Evolutionary conservation across 2,329 filamentous ascomycete species (phyloP).

Genomic region (Trematosphaeria pertusa): DNA sequence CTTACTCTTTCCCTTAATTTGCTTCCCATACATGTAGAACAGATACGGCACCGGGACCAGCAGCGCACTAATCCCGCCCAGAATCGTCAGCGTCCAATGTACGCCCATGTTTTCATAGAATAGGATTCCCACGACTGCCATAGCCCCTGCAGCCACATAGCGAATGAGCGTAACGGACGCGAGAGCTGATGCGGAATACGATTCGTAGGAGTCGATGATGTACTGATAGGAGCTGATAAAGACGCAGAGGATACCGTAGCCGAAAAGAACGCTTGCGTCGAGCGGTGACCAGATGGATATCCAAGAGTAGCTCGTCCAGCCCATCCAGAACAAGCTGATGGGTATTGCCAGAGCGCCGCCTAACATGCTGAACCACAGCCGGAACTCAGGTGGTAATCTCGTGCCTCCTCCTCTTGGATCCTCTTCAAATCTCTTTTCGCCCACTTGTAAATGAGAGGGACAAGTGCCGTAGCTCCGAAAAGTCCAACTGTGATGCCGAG

Average conservation of each 20-base stretch:
- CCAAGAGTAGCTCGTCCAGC: conserved; percentile 56
- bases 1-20: conserved; percentile 34
- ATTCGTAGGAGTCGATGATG: conserved; percentile 64
- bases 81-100: conserved; percentile 17
- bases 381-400: conserved; percentile 59
- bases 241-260: conserved; percentile 57
- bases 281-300: conserved; percentile 62
- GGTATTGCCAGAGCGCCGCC: conserved; percentile 59
- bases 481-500: conserved; percentile 56
- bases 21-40: conserved; percentile 50
- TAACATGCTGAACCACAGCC: conserved; percentile 60
- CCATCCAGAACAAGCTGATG: conserved; percentile 65
- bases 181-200: conserved; percentile 59
- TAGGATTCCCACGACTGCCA: conserved; percentile 49
- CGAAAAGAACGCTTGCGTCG: conserved; percentile 59
- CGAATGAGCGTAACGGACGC: conserved; percentile 50
- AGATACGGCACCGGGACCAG: conserved; percentile 50
- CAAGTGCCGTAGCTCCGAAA: conserved; percentile 43
- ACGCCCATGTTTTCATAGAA: conserved; percentile 50
- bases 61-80: conserved; percentile 33
- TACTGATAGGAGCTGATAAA: conserved; percentile 63
- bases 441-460: conserved; percentile 56
- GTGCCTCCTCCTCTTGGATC: conserved; percentile 48
- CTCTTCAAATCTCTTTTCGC: conserved; percentile 53
- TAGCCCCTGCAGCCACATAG: conserved; percentile 51